Base-by-base conservation (phyloP, 2,329 filamentous ascomycete genomes). In the Blastomyces gilchristii region DNA sequence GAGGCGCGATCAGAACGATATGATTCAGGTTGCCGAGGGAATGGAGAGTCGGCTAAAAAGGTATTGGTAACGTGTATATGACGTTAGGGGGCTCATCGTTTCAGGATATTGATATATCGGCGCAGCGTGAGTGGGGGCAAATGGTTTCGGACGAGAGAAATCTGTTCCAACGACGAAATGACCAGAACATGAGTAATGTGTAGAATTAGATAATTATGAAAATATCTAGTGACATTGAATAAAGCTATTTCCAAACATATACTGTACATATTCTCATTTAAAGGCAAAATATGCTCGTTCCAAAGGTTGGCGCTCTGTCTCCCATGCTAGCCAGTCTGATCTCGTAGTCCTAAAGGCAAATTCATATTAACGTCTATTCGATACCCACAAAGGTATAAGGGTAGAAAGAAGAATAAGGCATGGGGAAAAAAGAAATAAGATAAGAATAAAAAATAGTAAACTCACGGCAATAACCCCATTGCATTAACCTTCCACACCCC, bases 271-370 rank as follows among this genome's bases (percentile, higher is more conserved):
- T 43, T 18, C 65, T 73, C 66, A 77, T 64, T 71, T 69, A 65
- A 88, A 79, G 34, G 85, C 86, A 67, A 85, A 81, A 64, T 87
- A 81, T 9, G 87, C 86, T 66, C 81, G 78, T 73, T 92, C 88
- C 66, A 88, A 69, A 18, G 87, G 83, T 67, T 85, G 81, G 71
- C 89, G 83, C 73, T 89, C 85, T 22, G 82, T 81, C 75, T 99
- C 94, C 94, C 94, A 99, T 63, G 93, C 93, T 70, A 99, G 80
- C 94, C 94, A 99, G 76, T 99, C 94, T 68, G 91, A 96, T 73
- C 91, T 87, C 64, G 94, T 97, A 62, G 94, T 99, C 70, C 90
- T 62, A 43, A 37, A 53, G 45, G 53, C 16, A 41, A 16, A 56
- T 37, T 58, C 34, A 50, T 22, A 66, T 75, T 65, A 75, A 69